Base-by-base conservation (phyloP, 495 filamentous ascomycete species). In the Aspergillus avenaceus region DNA sequence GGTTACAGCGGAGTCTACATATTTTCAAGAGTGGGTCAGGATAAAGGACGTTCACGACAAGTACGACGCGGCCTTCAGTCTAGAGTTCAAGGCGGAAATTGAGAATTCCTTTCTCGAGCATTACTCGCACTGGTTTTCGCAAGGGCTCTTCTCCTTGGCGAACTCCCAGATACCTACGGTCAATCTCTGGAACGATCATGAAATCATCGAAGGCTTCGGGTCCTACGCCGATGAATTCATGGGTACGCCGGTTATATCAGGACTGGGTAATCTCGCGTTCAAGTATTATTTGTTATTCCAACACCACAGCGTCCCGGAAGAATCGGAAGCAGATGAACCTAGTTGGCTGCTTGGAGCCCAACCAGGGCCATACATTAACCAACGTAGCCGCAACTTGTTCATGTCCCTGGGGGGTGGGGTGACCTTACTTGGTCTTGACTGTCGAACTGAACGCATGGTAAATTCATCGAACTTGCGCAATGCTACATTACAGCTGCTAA, bases 241-340 rank as follows among this genome's bases (percentile, higher is more conserved):
- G 88, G 77, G 81, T 49, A 88, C 86, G n/a, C 83, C 86, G 14
- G 88, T 97, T 12, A 95, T 98, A 58, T 85, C 83, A 2, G 93
- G 93, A 3, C 66, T 98, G 31, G 93, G 93, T 8, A 84, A 84
- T 41, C 82, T 97, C 41, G 93, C 92, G 1, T 96, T 92, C 76
- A 98, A 97, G 63, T 97, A 97, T 61, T 98, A 98, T 60, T 83
- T 98, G 82, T 77, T 98, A 6, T 98, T 97, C 72, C 93, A 98
- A 66, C 93, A 98, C 59, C 93, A 98, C 65, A 93, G 84, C 57
- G 74, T 92, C 18, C 75, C 79, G 0, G 81, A 85, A 13, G 92
- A 97, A 66, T 85, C 81, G 1, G 82, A 91, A 54, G 70, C 80
- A 48, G 79, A 88, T 13, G 93, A 98, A 64, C 90, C 91, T 8